Conservation (phyloP, 805 yeast genomes). For the Kuraishia piskuri region DNA sequence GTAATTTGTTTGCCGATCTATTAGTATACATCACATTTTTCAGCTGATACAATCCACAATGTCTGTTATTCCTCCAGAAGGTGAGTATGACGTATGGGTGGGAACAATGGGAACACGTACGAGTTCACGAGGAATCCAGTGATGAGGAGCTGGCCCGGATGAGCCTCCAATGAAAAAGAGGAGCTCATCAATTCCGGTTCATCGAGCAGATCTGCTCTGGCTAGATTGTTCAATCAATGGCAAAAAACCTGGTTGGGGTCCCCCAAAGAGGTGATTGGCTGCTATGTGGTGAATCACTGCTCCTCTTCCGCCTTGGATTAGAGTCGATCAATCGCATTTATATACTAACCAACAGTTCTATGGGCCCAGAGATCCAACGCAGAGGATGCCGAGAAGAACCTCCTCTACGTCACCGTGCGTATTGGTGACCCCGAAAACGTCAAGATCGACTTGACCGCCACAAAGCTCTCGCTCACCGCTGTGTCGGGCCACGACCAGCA, state of each 20-base stretch:
- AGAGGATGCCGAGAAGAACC: conserved; percentile 63
- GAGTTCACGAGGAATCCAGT: too few species aligned
- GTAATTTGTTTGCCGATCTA: not conserved
- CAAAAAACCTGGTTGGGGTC: too few species aligned
- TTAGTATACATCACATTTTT: too few species aligned
- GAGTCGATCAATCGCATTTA: not conserved
- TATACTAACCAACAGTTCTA: conserved; percentile 40
- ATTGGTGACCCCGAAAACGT: conserved; percentile 62
- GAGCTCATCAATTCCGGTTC: too few species aligned
- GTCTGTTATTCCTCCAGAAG: conserved; percentile 4
- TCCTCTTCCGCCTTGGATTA: too few species aligned
- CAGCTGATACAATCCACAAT: too few species aligned
- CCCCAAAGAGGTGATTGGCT: too few species aligned
- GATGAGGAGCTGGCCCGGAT: too few species aligned
- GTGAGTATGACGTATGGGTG: conserved; percentile 1
- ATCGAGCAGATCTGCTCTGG: too few species aligned
- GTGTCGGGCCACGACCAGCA: conserved; percentile 29
- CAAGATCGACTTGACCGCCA: conserved; percentile 51
- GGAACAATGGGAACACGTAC: not conserved
- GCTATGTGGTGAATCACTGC: too few species aligned
- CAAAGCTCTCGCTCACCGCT: conserved; percentile 43
- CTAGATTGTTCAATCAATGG: too few species aligned
- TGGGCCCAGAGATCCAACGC: conserved; percentile 97
- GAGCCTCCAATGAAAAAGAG: too few species aligned
- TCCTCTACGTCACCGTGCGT: conserved; percentile 65